Base-by-base conservation (phyloP, 2,329 filamentous ascomycete species). In the Neurospora sp. region DNA sequence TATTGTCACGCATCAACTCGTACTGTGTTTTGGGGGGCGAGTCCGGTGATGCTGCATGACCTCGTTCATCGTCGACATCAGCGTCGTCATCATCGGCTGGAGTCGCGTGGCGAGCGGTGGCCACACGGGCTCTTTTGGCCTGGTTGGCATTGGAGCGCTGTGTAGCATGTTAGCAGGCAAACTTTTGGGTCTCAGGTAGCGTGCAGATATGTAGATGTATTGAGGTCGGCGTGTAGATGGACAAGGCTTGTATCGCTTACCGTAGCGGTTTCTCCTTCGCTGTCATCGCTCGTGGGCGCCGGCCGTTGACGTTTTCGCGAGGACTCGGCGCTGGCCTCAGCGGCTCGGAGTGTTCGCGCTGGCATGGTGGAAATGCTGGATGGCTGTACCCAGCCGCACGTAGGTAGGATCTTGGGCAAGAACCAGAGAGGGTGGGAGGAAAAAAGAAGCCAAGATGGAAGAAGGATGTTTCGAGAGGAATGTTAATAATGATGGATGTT, bases 1-100 rank as follows among this genome's bases (percentile, higher is more conserved):
- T 84, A 65, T 82, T 82, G 77, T 90, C 88, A 70, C 88, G 83
- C 79, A 87, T 82, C 10, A 85, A 76, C 73, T 90, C 88, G 76
- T 90, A 90, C 72, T 90, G 88, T 0, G 87, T 88, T 57, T 83
- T 83, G 0, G 84, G 80, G 0, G 83, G 85, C 0, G 81, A 77
- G 19, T 78, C 73, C 1, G 72, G 72, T 2, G 70, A 67, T 62
- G 6, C 52, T 17, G 52, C 43, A 52, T 52, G 52, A 8, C 19
- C 37, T 33, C 23, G 68, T 10, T 36, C 40, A 38, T 37, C 41
- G 33, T 68, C 43, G 33, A 23, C 11, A 57, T 12, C 67, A 4
- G 69, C 71, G 3, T 74, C 66, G 68, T 77, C 68, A 69, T 78
- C 77, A 11, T 77, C 77, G 11, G 40, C 8, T 71, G 12, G 71